Evolutionary conservation across 805 yeast genomes (phyloP).

Genomic region (Tetrapisispora pingtungensis): DNA sequence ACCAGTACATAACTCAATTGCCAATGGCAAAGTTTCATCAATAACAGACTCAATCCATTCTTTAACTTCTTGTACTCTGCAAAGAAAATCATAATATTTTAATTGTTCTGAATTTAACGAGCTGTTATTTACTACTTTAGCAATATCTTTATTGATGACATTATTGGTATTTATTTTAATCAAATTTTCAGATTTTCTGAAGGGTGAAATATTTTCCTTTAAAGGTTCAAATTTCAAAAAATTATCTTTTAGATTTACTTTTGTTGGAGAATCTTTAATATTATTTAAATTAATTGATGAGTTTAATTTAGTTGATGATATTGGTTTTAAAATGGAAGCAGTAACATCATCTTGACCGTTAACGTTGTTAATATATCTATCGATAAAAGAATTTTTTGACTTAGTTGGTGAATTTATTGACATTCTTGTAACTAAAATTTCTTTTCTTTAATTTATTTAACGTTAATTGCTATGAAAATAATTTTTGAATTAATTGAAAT

Average conservation of each 20-base stretch:
- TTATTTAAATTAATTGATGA: slow-evolving; percentile 3
- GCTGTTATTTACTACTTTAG: slow-evolving; percentile 3
- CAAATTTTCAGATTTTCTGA: background rate
- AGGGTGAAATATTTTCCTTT: background rate
- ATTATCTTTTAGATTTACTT: background rate
- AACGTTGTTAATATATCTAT: slow-evolving; percentile 23
- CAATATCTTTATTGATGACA: background rate
- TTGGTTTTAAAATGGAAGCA: slow-evolving; percentile 10
- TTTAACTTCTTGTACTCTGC: slow-evolving; percentile 74
- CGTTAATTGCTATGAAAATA: too few relatives aligned
- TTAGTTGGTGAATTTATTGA: slow-evolving; percentile 14
- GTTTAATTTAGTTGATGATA: slow-evolving; percentile 20
- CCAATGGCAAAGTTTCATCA: slow-evolving; percentile 46
- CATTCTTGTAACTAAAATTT: background rate
- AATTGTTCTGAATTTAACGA: slow-evolving; percentile 11
- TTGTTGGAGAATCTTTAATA: background rate
- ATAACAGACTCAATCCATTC: slow-evolving; percentile 64
- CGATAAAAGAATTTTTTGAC: slow-evolving; percentile 15
- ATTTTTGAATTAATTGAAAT: background rate
- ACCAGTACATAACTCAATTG: slow-evolving; percentile 42
- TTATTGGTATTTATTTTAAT: background rate
- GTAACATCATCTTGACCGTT: slow-evolving; percentile 5
- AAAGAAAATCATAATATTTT: slow-evolving; percentile 67
- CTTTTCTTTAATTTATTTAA: too few relatives aligned
- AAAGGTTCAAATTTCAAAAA: background rate